A percentile compares a stretch with the other conserved stretches of the same genome.
These are phyloP conservation scores for Blastocystis hominis DNA, from an alignment of 352 stramenopile genomes.

Conservation along the genomic window DNA sequence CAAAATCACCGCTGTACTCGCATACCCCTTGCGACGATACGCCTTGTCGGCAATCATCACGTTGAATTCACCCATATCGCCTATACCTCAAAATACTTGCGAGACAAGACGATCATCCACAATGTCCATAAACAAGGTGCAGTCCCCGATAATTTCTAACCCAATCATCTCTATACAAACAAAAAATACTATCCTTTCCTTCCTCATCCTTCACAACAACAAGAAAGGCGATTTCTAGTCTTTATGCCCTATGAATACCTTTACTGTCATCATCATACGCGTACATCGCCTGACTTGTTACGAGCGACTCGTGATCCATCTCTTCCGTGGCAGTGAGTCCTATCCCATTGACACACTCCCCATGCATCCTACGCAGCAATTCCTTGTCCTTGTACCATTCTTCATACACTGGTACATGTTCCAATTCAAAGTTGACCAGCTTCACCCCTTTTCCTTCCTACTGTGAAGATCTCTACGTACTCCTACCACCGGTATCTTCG, in stretches of 20 bases:
- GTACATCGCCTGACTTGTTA: constrained; percentile 48
- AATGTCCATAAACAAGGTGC: constrained; percentile 39
- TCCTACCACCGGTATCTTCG: constrained; percentile 27
- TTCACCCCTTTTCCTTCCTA: constrained; percentile 55
- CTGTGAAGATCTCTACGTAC: background rate
- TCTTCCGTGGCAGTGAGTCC: constrained; percentile 25
- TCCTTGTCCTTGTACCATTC: constrained; percentile 55
- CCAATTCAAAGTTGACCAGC: constrained; percentile 52
- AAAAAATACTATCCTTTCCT: constrained; percentile 26
- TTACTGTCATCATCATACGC: constrained; percentile 42
- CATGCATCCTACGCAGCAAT: background rate
- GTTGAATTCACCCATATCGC: constrained; percentile 58
- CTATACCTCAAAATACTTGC: background rate
- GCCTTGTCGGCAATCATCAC: constrained; percentile 58
- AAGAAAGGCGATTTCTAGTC: constrained; percentile 37
- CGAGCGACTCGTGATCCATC: constrained; percentile 49
- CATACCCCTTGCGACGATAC: constrained; percentile 49
- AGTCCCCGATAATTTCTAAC: constrained; percentile 3
- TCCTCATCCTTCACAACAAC: constrained; percentile 35
- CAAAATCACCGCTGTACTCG: constrained; percentile 12
- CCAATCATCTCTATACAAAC: background rate
- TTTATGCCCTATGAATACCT: background rate
- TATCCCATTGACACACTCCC: background rate
- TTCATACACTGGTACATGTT: constrained; percentile 51
- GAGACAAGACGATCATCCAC: constrained; percentile 19